Conservation (phyloP, 768 basidiomycete genomes). For the Tylopilus sp. region DNA sequence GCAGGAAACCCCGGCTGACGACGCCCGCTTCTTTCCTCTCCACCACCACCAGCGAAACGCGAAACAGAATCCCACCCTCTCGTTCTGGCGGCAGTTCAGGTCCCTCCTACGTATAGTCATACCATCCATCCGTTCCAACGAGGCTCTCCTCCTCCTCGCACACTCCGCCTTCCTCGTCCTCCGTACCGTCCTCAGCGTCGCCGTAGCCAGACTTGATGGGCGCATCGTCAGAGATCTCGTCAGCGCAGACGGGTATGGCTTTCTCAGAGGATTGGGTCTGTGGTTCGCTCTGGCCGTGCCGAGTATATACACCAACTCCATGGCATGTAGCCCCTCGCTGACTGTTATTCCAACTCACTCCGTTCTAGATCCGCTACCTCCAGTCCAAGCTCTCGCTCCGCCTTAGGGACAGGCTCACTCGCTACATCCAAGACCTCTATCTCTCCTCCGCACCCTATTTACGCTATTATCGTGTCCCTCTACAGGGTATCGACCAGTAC, state of each 20-base stretch:
- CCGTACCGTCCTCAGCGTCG: too few species aligned
- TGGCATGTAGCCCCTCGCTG: constrained; percentile 48
- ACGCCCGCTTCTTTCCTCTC: constrained; percentile 61
- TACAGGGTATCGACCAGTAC: constrained; percentile 85
- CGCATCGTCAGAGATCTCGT: too few species aligned
- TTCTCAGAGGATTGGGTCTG: constrained; percentile 71
- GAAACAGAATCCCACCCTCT: too few species aligned
- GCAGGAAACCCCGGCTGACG: constrained; percentile 44
- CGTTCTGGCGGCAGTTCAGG: constrained; percentile 69
- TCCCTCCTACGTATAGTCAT: constrained; percentile 72
- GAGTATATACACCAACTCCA: constrained; percentile 92
- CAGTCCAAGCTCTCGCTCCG: constrained; percentile 83
- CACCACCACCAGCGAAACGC: constrained; percentile 51
- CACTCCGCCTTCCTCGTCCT: constrained; percentile 87
- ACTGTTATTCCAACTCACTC: neutral
- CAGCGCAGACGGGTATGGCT: constrained; percentile 81
- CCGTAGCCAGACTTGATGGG: too few species aligned
- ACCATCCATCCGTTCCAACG: constrained; percentile 57
- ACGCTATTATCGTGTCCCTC: constrained; percentile 61
- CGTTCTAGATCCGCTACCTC: constrained; percentile 80
- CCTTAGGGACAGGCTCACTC: constrained; percentile 81
- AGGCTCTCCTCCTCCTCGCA: too few species aligned
- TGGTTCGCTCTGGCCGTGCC: constrained; percentile 94
- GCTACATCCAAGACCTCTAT: constrained; percentile 91
- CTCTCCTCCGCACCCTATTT: constrained; percentile 70